Evolutionary conservation across 495 filamentous ascomycete genomes (phyloP), one percentile per base, ranked within the genome.

Genomic region (Penicillium dipodomyicola): DNA sequence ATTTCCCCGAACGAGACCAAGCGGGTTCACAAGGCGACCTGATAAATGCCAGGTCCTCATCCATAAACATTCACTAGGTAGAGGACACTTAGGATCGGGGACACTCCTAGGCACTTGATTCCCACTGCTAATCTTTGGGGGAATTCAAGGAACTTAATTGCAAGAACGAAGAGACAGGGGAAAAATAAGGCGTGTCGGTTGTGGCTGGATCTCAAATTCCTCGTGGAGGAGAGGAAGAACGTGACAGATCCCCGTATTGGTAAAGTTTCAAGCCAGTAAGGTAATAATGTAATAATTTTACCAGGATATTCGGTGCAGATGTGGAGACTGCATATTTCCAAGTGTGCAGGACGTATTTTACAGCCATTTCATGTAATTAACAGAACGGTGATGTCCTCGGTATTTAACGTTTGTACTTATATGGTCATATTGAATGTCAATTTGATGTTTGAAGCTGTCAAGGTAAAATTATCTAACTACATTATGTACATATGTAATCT

Each of bases 131-230:
- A n/a, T 33, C 23, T 3, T 5, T 17, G 22, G 17, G 10, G n/a
- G 19, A 37, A 19, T 49, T 17, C 11, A n/a, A 42, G 40, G 17
- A 52, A n/a, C 44, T 40, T 29, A 49, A 43, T 44, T 44, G 45
- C 32, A n/a, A 15, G 43, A 42, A 33, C 14, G 14, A 37, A 22
- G 43, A 29, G 29, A 25, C 35, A 58, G 49, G 44, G 22, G 33
- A 39, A 33, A 48, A 49, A 35, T 45, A 49, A 41, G 49, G 23
- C 45, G 59, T 56, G 59, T 55, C 52, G 48, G 60, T 49, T 63
- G 65, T 56, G 70, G 65, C 59, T 66, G 59, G 68, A 61, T 46
- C 49, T 52, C 42, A 51, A 52, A 65, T 63, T 65, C 59, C 60
- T 63, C 63, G 53, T 67, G 65, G 57, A 56, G 65, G 54, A 56